These are phyloP conservation scores for Clonostachys byssicola DNA, from an alignment of 2,329 filamentous ascomycete species.

Conservation along the genomic window DNA sequence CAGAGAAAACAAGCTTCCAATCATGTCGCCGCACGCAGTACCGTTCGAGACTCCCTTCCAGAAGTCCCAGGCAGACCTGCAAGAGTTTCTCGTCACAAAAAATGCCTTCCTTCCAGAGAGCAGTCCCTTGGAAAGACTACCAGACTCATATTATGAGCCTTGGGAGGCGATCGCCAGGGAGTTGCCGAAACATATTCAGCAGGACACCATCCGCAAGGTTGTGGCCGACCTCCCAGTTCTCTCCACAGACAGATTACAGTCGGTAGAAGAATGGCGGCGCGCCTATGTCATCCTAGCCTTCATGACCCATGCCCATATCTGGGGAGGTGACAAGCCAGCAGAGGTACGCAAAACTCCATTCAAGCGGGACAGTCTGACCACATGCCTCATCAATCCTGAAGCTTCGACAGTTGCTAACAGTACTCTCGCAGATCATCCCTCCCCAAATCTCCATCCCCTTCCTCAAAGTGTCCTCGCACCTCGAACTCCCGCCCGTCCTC, in stretches of 20 bases:
- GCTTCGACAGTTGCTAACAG: conserved; percentile 7
- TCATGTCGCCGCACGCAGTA: conserved; percentile 39
- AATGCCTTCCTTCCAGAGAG: conserved; percentile 76
- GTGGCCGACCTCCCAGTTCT: conserved; percentile 67
- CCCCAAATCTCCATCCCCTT: conserved; percentile 75
- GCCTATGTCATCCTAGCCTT: conserved; percentile 79
- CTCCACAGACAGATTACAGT: conserved; percentile 57
- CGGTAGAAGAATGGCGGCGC: conserved; percentile 72
- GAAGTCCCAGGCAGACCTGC: conserved; percentile 17
- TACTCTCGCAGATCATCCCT: conserved; percentile 52
- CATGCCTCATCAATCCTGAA: not conserved
- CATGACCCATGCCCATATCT: conserved; percentile 82
- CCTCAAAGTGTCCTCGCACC: conserved; percentile 62
- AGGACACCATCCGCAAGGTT: conserved; percentile 56
- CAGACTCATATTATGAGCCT: conserved; percentile 69
- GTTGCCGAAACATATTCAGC: conserved; percentile 63
- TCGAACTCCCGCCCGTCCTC: conserved; percentile 83
- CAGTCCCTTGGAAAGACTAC: conserved; percentile 60
- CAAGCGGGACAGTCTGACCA: not conserved
- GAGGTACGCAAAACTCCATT: conserved; percentile 47
- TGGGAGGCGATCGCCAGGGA: conserved; percentile 73
- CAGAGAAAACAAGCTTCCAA: not conserved
- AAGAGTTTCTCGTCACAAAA: conserved; percentile 31
- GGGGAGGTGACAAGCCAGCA: conserved; percentile 73
- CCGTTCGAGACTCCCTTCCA: conserved; percentile 7